Evolutionary conservation across 2,329 filamentous ascomycete genomes (phyloP), one percentile per base, ranked within the genome.

Genomic region (Pseudogymnoascus destructans): DNA sequence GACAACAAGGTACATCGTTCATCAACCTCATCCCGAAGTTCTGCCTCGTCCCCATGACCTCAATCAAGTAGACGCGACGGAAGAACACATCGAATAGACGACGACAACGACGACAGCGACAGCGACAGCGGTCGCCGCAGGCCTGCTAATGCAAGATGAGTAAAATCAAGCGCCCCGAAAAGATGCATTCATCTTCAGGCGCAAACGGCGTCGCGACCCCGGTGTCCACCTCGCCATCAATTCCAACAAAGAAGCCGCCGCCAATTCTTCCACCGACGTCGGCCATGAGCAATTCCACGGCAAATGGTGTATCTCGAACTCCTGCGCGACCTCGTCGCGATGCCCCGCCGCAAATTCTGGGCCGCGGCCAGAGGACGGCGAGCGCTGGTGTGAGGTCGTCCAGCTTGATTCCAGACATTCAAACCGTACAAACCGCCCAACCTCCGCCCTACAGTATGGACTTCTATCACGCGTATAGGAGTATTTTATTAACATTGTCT

Each of bases 321-420:
- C 71, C 74, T n/a, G 80, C 77, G 67, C 78, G 84, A 61, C 73
- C 75, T 33, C 79, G 81, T 61, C 80, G 80, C 65, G 84, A 87
- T 62, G 72, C 74, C 4, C 69, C 73, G 4, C 73, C 70, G 5
- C 75, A 77, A 54, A 60, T 72, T 6, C 63, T 72, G 2, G 73
- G 75, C 32, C 73, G 79, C 59, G 73, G 72, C 52, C 79, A 77
- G 30, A 76, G 76, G 61, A 77, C 75, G 40, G 65, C 60, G 59
- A 79, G 77, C 65, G 72, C 73, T 27, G 76, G 75, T 27, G 67
- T 79, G 52, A 73, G 76, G 52, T 78, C 75, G 25, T 75, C 73
- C 25, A 78, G 75, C 62, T 67, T 76, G 11, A 70, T 70, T 11
- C 73, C 70, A n/a, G 79, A 80, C 59, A 69, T 67, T 55, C 61